Base-by-base conservation (phyloP, 2,329 filamentous ascomycete species). In the Scolecobasidium constrictum region DNA sequence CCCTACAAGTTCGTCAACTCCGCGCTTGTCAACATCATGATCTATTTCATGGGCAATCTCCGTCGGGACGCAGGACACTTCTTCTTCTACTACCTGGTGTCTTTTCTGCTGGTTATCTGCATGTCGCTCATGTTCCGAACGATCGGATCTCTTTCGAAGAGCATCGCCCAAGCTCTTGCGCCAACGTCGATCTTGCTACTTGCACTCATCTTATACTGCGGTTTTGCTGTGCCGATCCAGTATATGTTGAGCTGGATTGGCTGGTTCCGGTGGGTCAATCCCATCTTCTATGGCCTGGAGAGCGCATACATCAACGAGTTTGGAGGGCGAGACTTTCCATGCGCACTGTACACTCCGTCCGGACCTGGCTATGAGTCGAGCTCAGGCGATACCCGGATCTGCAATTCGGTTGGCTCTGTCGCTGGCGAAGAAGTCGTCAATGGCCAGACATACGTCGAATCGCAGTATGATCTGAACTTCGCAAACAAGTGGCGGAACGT, bases 381-480 rank as follows among this genome's bases (percentile, higher is more conserved):
- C 5, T 5, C 39, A 44, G 33, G 33, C 5, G 16, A 7, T 9
- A 6, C 11, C 5, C 20, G 46, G 50, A 55, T 56, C 5, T 64
- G 60, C 45, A 56, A 67, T 1, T 64, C 68, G 3, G 62, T 71
- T 1, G 76, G 78, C 3, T 66, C 78, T 5, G 65, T 71, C 1
- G 57, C 72, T 0, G 78, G 78, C 0, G 60, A 67, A 35, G 50
- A 53, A 3, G 71, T 64, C 1, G 73, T 84, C 4, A 75, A 63
- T 16, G 80, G 81, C 2, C 77, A 81, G 46, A 64, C 68, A 1
- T 84, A 75, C 49, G 75, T 83, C 4, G 55, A 63, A 4, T 56
- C 62, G 0, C 72, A 67, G 45, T 82, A 75, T 51, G 53, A 60
- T 7, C 83, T 82, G 55, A 67, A 61, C 13, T 72, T 71, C 49